A percentile compares a stretch with the other conserved stretches of the same genome.
Conservation (phyloP, 371 early-diverging fungal species). For the Lichtheimia corymbifera region DNA sequence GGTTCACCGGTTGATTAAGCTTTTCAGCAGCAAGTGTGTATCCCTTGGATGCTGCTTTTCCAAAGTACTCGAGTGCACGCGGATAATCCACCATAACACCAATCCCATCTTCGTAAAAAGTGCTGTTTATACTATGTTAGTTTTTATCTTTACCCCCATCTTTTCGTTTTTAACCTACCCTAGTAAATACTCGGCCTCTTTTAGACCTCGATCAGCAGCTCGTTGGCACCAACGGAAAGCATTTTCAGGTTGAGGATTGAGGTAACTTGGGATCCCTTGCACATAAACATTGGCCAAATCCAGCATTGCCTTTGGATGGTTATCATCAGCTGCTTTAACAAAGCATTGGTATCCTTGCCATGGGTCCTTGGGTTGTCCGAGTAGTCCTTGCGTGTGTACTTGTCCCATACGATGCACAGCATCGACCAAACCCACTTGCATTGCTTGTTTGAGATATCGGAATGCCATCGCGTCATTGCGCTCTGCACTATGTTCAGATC, state of each 20-base stretch:
- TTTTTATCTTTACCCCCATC: not conserved
- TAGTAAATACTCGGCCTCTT: constrained; percentile 37
- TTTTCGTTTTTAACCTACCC: constrained; percentile 26
- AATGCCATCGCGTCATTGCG: constrained; percentile 16
- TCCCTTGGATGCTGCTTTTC: constrained; percentile 34
- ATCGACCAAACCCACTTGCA: constrained; percentile 17
- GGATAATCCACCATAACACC: constrained; percentile 23
- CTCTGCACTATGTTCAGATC: not conserved
- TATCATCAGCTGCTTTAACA: constrained; percentile 36
- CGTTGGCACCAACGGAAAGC: constrained; percentile 45
- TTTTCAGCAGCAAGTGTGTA: constrained; percentile 23
- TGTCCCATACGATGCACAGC: constrained; percentile 34
- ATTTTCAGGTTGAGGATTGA: constrained; percentile 18
- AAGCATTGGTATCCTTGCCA: constrained; percentile 33
- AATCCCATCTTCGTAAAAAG: constrained; percentile 27
- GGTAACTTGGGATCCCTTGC: constrained; percentile 30
- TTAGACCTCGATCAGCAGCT: constrained; percentile 34
- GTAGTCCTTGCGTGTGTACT: constrained; percentile 21
- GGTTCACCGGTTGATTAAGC: constrained; percentile 18
- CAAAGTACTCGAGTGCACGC: constrained; percentile 32
- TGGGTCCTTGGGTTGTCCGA: constrained; percentile 14
- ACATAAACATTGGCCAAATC: constrained; percentile 31
- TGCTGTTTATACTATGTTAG: constrained; percentile 7
- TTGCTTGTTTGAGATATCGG: constrained; percentile 36
- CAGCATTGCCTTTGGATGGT: constrained; percentile 37